phyloP scores from a whole-genome alignment of 2,329 filamentous ascomycete genomes.

The Talaromyces sp. region DNA sequence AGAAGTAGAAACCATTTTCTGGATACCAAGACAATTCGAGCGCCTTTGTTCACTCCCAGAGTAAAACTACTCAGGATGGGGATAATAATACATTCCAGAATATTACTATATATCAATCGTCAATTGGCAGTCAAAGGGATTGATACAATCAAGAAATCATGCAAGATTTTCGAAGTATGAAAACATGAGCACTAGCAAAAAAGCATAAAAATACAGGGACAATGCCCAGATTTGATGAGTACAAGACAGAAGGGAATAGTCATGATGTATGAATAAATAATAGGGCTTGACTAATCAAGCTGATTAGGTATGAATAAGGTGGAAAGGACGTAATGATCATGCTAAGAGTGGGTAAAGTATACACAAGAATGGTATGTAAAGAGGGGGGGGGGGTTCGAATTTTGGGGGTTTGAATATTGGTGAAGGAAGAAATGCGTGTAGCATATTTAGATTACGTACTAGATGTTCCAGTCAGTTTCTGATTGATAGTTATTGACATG shows the following conservation, averaged over 20 bases:
- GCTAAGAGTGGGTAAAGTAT: not conserved
- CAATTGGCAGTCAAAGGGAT: too few relatives aligned
- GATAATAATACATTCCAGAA: not conserved
- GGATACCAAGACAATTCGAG: not conserved
- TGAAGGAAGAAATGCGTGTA: not conserved
- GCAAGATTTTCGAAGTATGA: not conserved
- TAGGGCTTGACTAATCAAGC: not conserved
- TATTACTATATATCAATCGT: too few relatives aligned
- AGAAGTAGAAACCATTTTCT: not conserved
- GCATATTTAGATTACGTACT: not conserved
- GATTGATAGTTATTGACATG: not conserved
- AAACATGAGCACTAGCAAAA: not conserved
- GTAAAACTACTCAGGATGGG: not conserved
- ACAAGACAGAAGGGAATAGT: not conserved
- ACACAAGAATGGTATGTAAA: slow-evolving; percentile 4
- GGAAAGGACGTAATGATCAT: not conserved
- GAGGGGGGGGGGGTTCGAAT: not conserved
- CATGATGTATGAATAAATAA: not conserved
- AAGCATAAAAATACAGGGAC: not conserved
- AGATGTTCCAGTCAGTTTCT: not conserved
- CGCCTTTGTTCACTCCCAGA: not conserved
- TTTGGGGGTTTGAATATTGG: not conserved
- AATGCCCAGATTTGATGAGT: not conserved
- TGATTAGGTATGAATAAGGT: not conserved
- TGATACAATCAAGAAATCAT: not conserved